Conservation (phyloP, 1,284 basidiomycete species). For the Fomitopsis betulina region DNA sequence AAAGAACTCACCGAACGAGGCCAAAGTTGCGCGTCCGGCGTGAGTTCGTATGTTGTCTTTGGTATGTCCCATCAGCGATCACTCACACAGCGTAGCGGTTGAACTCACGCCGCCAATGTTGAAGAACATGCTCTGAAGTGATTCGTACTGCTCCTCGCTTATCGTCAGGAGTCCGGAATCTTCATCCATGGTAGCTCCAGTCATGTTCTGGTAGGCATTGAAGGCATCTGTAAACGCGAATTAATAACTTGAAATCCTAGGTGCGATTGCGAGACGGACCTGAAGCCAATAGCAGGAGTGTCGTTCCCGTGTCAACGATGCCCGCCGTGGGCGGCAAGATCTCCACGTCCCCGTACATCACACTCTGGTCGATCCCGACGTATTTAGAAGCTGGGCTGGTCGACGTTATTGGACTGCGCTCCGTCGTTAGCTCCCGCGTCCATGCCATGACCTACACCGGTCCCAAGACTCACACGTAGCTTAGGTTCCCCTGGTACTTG, state of each 20-base stretch:
- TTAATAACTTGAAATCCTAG: not conserved
- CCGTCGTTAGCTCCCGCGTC: conserved; percentile 35
- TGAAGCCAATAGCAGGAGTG: conserved; percentile 32
- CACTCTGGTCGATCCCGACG: conserved; percentile 23
- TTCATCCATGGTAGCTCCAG: conserved; percentile 40
- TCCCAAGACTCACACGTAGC: conserved; percentile 36
- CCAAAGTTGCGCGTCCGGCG: conserved; percentile 24
- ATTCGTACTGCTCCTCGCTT: conserved; percentile 38
- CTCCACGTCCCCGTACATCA: conserved; percentile 20
- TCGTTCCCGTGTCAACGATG: conserved; percentile 28
- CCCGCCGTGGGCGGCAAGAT: conserved; percentile 20
- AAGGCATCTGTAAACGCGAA: conserved; percentile 38
- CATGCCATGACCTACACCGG: not conserved
- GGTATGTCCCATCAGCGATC: not conserved
- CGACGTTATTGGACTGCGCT: conserved; percentile 28
- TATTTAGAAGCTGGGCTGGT: conserved; percentile 31
- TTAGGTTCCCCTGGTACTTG: conserved; percentile 43
- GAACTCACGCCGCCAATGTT: conserved; percentile 32
- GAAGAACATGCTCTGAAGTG: conserved; percentile 39
- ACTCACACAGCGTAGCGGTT: not conserved
- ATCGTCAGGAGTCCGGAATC: conserved; percentile 37
- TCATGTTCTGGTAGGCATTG: conserved; percentile 40
- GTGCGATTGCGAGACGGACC: conserved; percentile 16
- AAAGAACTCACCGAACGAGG: conserved; percentile 18
- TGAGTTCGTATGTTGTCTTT: conserved; percentile 21